A percentile compares a stretch with the other conserved stretches of the same genome.
Evolutionary conservation across 2,329 filamentous ascomycete species (phyloP).

Genomic region (Cladobotryum mycophilum): DNA sequence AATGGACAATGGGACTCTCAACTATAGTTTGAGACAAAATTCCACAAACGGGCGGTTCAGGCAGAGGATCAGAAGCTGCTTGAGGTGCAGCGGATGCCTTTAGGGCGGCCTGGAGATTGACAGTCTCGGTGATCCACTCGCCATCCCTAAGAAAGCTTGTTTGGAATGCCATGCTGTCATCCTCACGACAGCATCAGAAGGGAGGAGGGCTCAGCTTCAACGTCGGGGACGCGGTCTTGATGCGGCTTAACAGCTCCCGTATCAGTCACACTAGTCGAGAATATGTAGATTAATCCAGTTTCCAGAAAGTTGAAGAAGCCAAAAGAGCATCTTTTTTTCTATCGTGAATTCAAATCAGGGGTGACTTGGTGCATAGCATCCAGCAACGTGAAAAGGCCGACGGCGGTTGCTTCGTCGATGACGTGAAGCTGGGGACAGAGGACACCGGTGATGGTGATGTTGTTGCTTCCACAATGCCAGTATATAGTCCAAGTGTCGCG

Average conservation of each 20-base stretch:
- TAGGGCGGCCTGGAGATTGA: constrained; percentile 38
- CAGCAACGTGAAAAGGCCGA: neutral
- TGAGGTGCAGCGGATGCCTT: constrained; percentile 31
- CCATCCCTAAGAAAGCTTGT: constrained; percentile 49
- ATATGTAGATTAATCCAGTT: neutral
- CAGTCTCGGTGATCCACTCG: constrained; percentile 50
- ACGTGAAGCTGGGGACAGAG: too few species aligned
- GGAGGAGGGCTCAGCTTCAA: too few species aligned
- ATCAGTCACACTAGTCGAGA: neutral
- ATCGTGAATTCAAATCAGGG: neutral
- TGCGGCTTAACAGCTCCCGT: neutral
- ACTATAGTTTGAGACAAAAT: constrained; percentile 74
- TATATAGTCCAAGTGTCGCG: too few species aligned
- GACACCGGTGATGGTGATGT: too few species aligned
- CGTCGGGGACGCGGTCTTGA: neutral
- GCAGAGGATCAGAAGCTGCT: constrained; percentile 23
- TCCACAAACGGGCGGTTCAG: constrained; percentile 53
- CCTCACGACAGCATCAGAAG: constrained; percentile 16
- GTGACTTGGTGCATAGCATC: neutral
- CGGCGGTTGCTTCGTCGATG: neutral
- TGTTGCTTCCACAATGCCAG: too few species aligned
- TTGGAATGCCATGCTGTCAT: constrained; percentile 40
- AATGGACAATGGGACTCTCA: constrained; percentile 67
- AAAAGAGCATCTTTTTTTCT: neutral
- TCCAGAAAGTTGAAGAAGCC: neutral